Evolutionary conservation across 2,329 filamentous ascomycete genomes (phyloP), one percentile per base, ranked within the genome.

Genomic region (Penicillium griseofulvum): DNA sequence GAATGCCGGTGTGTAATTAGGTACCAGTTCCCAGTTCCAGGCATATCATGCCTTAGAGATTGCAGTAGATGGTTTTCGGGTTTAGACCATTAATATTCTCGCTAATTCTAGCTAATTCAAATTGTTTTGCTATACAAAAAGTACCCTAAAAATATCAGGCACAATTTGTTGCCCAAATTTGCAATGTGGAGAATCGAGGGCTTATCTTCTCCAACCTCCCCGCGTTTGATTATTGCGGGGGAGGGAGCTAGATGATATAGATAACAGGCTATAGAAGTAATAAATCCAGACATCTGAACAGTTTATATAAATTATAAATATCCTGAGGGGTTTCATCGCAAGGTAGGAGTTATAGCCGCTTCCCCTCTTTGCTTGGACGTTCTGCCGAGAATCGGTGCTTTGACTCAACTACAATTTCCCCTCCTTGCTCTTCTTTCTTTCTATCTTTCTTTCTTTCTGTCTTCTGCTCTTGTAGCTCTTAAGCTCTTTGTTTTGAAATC

Each of bases 331-430:
- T 52, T 45, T 38, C 49, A 52, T 38, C 31, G 5, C 49, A 26
- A 26, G 37, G 48, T 50, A 41, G 29, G 29, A 50, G 33, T 22
- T 22, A 4, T 36, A 42, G 17, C 29, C 45, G 33, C 22, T 43
- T 34, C 29, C 52, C 49, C 49, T 43, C 42, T 53, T 52, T 52
- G 33, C 41, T 31, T 45, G 49, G 49, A 17, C 8, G 31, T n/a
- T 45, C 26, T 14, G 42, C 42, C 49, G 49, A 52, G 42, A 42
- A 52, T 52, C 42, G 34, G 49, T 43, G 49, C 49, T 39, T 47
- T 38, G 22, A 31, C 37, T 50, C 16, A 36, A 41, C 29, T 24
- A 42, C 24, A 11, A 24, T 16, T 50, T 26, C 50, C 49, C 43
- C 33, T 41, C 37, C 43, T 53, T 55, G 36, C 42, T 36, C 29